Conservation (phyloP, 768 basidiomycete genomes). For the Kwoniella dendrophila region DNA sequence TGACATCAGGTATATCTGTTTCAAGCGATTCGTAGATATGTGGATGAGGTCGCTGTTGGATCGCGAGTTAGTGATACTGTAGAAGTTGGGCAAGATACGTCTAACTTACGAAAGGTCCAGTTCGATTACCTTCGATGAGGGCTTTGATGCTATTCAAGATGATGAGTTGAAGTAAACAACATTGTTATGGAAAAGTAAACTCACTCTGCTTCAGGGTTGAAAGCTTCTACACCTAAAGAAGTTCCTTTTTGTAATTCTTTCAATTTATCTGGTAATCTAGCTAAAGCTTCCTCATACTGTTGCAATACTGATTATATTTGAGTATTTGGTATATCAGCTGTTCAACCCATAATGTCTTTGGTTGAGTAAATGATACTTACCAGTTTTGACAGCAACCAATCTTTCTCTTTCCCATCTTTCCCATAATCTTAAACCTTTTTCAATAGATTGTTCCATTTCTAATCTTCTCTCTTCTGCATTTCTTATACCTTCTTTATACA, state of each 20-base stretch:
- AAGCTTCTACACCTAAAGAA: constrained; percentile 74
- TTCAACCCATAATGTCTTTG: too few species aligned
- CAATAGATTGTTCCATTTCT: constrained; percentile 79
- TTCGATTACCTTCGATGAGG: constrained; percentile 88
- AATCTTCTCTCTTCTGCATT: constrained; percentile 82
- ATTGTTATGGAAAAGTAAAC: constrained; percentile 41
- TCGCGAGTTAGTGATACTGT: neutral
- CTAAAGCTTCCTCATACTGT: constrained; percentile 81
- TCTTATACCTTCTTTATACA: constrained; percentile 77
- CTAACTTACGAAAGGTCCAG: constrained; percentile 72
- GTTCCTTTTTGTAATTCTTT: constrained; percentile 70
- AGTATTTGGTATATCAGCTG: constrained; percentile 11
- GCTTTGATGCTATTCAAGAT: constrained; percentile 57
- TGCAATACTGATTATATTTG: constrained; percentile 64
- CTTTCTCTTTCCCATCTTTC: constrained; percentile 86
- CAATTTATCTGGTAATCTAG: constrained; percentile 70
- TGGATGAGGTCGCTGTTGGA: constrained; percentile 65
- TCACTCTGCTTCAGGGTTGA: constrained; percentile 79
- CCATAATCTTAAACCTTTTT: constrained; percentile 74
- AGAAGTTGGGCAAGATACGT: neutral
- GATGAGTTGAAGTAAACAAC: neutral
- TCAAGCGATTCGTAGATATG: constrained; percentile 71
- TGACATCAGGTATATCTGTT: constrained; percentile 77
- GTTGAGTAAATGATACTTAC: constrained; percentile 56
- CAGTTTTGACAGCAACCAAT: constrained; percentile 79